These are phyloP conservation scores for Fusarium succisae DNA, from an alignment of 2,329 filamentous ascomycete genomes.

Conservation along the genomic window DNA sequence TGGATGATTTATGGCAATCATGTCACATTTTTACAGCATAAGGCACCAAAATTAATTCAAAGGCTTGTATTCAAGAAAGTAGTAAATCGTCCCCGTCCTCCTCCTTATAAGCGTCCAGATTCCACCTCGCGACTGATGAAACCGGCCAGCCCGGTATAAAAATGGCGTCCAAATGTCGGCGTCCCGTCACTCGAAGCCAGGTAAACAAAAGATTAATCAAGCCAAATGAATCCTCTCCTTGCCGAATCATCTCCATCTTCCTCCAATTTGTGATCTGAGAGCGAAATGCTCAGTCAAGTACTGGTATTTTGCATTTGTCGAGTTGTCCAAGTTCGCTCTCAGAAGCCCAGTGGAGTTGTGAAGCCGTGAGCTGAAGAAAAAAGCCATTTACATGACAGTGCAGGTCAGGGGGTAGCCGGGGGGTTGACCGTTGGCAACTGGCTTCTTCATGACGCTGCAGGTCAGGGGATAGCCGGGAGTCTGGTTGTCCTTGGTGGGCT, in stretches of 20 bases:
- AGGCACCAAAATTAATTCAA: not conserved
- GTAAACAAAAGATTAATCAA: constrained; percentile 20
- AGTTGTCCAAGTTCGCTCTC: constrained; percentile 1
- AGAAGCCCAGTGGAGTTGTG: not conserved
- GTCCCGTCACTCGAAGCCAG: constrained; percentile 35
- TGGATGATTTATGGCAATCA: not conserved
- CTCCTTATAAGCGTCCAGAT: not conserved
- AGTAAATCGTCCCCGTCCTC: constrained; percentile 3
- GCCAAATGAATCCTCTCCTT: constrained; percentile 24
- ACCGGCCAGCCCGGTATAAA: constrained; percentile 7
- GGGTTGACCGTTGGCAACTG: constrained; percentile 23
- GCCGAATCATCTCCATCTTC: constrained; percentile 16
- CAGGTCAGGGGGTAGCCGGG: constrained; percentile 45
- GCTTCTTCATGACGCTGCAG: constrained; percentile 46
- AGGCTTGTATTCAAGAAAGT: constrained; percentile 39
- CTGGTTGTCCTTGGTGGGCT: constrained; percentile 35
- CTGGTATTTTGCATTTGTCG: not conserved
- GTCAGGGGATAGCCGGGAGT: constrained; percentile 41
- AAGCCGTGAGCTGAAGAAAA: not conserved
- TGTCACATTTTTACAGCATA: not conserved
- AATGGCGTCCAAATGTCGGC: constrained; percentile 33
- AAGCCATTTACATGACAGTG: constrained; percentile 47
- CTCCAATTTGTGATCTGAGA: constrained; percentile 8
- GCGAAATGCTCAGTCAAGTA: constrained; percentile 2
- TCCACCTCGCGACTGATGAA: constrained; percentile 11